Base-by-base conservation (phyloP, 2,329 filamentous ascomycete species). In the Endoconidiophora laricicola region DNA sequence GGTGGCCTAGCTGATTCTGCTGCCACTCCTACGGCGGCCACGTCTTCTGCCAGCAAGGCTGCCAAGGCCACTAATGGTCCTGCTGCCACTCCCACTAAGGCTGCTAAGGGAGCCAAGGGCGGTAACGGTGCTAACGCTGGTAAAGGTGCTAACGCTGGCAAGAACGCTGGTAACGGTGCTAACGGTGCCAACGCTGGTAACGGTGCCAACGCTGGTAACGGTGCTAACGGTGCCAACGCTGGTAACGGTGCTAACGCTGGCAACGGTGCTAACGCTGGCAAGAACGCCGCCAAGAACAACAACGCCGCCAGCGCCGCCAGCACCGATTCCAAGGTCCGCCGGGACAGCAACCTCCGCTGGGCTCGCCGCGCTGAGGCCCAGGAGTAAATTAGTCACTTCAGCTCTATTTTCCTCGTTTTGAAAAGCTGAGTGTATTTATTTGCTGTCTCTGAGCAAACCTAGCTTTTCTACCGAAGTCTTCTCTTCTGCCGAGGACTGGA, bases 51-150 rank as follows among this genome's bases (percentile, higher is more conserved):
- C 16, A 46, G 23, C 44, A 37, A 47, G 16, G 23, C 36, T 26
- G 26, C 18, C 9, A 33, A 33, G 26, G 38, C 22, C 18, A 16
- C 18, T 10, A 33, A 33, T 6, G 12, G 3, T 9, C 44, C 44
- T 4, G 44, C 46, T 24, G 37, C 50, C 29, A 56, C 53, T 40
- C 49, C 41, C 36, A 52, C 56, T 4, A 52, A 42, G 20, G 56
- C 56, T 40, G 45, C 33, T 6, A 50, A 47, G 44, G 46, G 50
- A 18, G 45, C 18, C n/a, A 44, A 47, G 44, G 46, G 50, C 22
- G 45, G 16, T 12, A 44, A 52, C 37, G 52, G 51, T 16, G 50
- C 36, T 20, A 46, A 36, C 18, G 44, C 24, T 12, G 44, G 44
- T 2, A 46, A 46, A 24, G 29, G 7, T 9, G 24, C 14, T 37